Percentiles rank a stretch among this genome's conserved stretches.
Conservation (phyloP, 345 rosid genomes). For the Eucalyptus marginata region DNA sequence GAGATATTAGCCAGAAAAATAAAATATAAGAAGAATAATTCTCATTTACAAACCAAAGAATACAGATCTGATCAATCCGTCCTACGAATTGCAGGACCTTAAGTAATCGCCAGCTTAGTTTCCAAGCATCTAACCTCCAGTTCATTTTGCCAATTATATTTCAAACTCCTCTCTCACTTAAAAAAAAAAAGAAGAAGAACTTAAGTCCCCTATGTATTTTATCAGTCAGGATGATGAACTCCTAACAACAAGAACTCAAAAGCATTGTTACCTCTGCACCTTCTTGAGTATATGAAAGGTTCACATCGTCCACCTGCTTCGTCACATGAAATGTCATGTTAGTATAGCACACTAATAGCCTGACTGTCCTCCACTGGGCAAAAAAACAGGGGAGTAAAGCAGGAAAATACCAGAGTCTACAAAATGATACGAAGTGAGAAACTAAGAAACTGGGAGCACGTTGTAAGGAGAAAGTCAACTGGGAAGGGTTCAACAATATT, state of each 20-base stretch:
- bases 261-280: slow-evolving; percentile 31
- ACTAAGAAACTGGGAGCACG: not conserved
- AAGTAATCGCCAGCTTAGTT: not conserved
- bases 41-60: not conserved
- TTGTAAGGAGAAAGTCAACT: not conserved
- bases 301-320: slow-evolving; percentile 51
- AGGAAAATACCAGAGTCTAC: not conserved
- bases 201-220: not conserved
- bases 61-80: not conserved
- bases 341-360: not conserved
- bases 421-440: not conserved
- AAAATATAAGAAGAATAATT: not conserved
- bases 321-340: not conserved
- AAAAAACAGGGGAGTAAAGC: not conserved
- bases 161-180: not conserved
- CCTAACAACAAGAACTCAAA: not conserved
- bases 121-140: not conserved
- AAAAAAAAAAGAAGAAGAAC: not conserved
- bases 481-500: not conserved
- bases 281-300: slow-evolving; percentile 37
- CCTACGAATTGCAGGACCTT: not conserved
- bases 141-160: not conserved
- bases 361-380: not conserved
- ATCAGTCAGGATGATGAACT: not conserved
- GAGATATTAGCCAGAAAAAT: not conserved